These are phyloP conservation scores for Aspergillus sp. DNA, from an alignment of 2,329 filamentous ascomycete species.

Conservation along the genomic window DNA sequence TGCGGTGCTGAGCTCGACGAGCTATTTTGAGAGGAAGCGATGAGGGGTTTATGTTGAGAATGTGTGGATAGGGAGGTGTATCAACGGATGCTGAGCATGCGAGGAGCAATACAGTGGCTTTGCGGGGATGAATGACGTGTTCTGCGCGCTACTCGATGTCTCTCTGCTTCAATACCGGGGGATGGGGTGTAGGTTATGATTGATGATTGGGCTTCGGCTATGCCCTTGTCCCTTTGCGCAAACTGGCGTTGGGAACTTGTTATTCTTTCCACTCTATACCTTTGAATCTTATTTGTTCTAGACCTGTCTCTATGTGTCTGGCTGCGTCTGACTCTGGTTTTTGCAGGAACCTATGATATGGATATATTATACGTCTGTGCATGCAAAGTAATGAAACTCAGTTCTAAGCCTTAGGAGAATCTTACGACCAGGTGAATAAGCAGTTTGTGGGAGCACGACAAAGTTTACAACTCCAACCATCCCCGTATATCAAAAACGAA, in stretches of 20 bases:
- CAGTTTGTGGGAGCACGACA: not conserved
- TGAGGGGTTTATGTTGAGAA: not conserved
- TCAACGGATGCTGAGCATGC: not conserved
- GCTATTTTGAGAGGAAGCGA: conserved; percentile 88
- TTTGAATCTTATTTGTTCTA: conserved; percentile 14
- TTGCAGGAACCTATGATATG: not conserved
- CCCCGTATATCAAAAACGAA: not conserved
- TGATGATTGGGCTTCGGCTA: conserved; percentile 20
- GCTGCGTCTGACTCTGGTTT: not conserved
- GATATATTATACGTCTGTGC: not conserved
- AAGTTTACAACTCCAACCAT: not conserved
- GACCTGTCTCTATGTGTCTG: not conserved
- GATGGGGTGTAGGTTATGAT: conserved; percentile 14
- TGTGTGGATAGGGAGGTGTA: not conserved
- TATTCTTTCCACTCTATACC: conserved; percentile 21
- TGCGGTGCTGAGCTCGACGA: conserved; percentile 82
- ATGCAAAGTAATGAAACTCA: too few species aligned
- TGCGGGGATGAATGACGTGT: not conserved
- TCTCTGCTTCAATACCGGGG: not conserved
- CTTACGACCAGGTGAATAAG: not conserved
- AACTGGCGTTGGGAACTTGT: conserved; percentile 29
- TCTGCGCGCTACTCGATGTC: not conserved
- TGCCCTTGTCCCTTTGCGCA: conserved; percentile 10
- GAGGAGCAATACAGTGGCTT: not conserved
- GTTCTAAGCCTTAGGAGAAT: too few species aligned